Base-by-base conservation (phyloP, 2,329 filamentous ascomycete genomes). In the Hymenoscyphus linearis region DNA sequence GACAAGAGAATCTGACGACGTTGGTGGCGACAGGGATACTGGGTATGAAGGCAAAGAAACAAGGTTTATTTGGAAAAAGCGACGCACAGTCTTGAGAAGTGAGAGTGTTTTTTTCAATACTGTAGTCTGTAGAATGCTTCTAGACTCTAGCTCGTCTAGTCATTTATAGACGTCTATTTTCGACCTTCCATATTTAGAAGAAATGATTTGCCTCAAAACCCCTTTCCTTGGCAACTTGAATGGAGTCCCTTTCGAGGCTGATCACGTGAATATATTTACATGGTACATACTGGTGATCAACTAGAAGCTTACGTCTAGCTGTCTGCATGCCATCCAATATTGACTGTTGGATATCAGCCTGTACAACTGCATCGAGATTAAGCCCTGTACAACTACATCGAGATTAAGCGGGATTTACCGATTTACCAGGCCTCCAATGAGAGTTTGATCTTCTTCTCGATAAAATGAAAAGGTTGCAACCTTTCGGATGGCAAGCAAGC, bases 11-110 rank as follows among this genome's bases (percentile, higher is more conserved):
- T 16, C 53, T 44, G 36, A 44, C 40, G 47, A 56, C 59, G 40
- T 61, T 65, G 65, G 65, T 67, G 65, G 65, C 64, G 65, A 67
- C 65, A 67, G 60, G 65, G 65, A 64, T 65, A 27, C 31, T 44
- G 50, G 52, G 55, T 55, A 60, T 55, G 50, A 60, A 40, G 40
- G 55, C 14, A 27, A 57, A 57, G 44, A 50, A 22, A 22, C n/a
- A 22, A 50, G 18, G 44, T 22, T 22, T 18, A 22, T 22, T 50
- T 50, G n/a, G 18, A 50, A 22, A 25, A 25, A 50, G 18, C 25
- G 44, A 52, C n/a, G 25, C 47, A 40, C n/a, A 12, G 10, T n/a
- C 22, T n/a, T 37, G 25, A 14, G 35, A n/a, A 27, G 12, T 56
- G 22, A 12, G 12, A 50, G 44, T 50, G 18, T 50, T 50, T 50